Base-by-base conservation (phyloP, 345 rosid species). In the Mallotus nudiflorus region DNA sequence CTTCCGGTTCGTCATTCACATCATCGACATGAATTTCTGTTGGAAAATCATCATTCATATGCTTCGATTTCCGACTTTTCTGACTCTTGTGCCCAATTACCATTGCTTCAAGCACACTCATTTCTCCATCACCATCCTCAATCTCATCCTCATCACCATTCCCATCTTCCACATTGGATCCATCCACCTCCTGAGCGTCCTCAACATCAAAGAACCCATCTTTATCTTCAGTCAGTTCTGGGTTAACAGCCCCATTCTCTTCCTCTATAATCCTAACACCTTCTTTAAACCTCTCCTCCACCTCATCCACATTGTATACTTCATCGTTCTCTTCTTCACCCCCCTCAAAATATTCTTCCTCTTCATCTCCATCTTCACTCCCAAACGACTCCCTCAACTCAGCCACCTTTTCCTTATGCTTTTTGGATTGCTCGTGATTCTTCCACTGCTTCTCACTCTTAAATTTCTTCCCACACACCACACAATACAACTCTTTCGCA, bases 361-460 rank as follows among this genome's bases (percentile, higher is more conserved):
- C 73, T 4, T 70, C 84, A 12, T 88, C 94, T 58, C 82, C 84
- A 12, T 88, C 94, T 58, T 83, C 85, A 22, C 85, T 82, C 53
- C 53, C 75, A 70, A 88, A 86, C 0, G 85, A 66, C 57, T 89
- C 85, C 82, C 88, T 86, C 82, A 91, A 85, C 77, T 86, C 83
- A 0, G 88, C 97, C 52, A 95, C 88, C 83, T 84, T 92, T 85
- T 95, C 98, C 85, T 85, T 90, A 24, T 95, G 99, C 89, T 95
- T 95, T 88, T 90, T 90, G 0, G 98, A 95, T 85, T 90, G 97
- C 81, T 95, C 98, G 11, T 95, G 98, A 82, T 92, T 95, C 81
- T 85, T 85, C 98, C 98, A 95, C 71, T 95, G 98, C 82, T 92
- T 90, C 76, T 95, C 90, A 64, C 97, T 90, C 81, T 92, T 92